phyloP scores from a whole-genome alignment of 306 rosid genomes.

The Betula pendula region DNA sequence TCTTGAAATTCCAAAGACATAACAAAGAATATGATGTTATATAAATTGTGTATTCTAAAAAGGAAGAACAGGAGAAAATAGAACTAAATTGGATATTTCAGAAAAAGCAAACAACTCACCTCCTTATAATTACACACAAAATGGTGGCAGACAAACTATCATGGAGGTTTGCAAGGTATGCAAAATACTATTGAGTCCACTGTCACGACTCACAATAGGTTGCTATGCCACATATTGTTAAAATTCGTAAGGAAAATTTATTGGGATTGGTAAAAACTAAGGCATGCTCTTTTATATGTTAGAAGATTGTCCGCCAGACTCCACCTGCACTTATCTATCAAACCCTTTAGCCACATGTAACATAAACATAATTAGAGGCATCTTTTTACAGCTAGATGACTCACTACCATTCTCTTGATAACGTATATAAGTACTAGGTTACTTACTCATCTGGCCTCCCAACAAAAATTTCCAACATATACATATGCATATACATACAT shows the following conservation, averaged over 20 bases:
- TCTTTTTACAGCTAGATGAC: background rate
- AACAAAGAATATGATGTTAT: too few species aligned
- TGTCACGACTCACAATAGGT: background rate
- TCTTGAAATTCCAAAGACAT: background rate
- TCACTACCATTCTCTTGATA: background rate
- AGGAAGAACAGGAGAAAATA: background rate
- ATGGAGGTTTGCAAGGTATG: background rate
- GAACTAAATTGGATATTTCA: background rate
- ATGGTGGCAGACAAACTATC: background rate
- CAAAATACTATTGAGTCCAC: background rate
- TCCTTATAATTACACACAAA: background rate
- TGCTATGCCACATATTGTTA: too few species aligned
- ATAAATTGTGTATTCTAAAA: too few species aligned
- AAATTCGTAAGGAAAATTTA: too few species aligned
- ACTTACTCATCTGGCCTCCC: background rate
- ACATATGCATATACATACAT: background rate
- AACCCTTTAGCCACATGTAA: background rate
- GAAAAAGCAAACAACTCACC: background rate
- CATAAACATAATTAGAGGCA: background rate
- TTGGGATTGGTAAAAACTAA: too few species aligned
- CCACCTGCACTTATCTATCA: background rate
- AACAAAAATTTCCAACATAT: background rate
- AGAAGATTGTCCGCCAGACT: background rate
- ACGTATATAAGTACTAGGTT: background rate
- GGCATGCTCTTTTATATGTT: too few species aligned